Conservation (phyloP, 192 early-diverging fungal species). For the Oehlia diaphana region DNA sequence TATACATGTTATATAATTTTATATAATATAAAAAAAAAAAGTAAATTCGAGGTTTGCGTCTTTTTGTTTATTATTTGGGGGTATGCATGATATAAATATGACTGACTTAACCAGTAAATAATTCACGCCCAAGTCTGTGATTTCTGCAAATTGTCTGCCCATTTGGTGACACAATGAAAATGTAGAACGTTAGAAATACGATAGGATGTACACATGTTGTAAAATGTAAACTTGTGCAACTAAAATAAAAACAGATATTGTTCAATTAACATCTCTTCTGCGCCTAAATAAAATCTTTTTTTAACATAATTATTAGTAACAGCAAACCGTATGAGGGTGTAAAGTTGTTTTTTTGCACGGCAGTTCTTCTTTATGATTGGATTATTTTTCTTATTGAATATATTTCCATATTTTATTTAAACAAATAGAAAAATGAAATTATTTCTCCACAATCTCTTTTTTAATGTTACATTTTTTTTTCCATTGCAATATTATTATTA, state of each 20-base stretch:
- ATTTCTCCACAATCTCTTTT: too few species aligned
- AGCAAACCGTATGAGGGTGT: too few species aligned
- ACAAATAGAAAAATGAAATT: too few species aligned
- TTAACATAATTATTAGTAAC: too few species aligned
- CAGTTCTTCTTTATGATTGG: too few species aligned
- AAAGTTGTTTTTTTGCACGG: too few species aligned
- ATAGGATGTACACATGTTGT: not conserved
- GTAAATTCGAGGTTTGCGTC: not conserved
- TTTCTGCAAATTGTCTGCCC: constrained; percentile 6
- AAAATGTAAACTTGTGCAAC: not conserved
- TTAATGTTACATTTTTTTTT: too few species aligned
- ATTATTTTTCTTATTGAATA: too few species aligned
- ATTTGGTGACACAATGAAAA: not conserved
- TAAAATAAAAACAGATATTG: not conserved
- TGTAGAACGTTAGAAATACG: not conserved
- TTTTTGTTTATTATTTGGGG: constrained; percentile 8
- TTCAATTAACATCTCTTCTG: not conserved
- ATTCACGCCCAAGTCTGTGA: constrained; percentile 17
- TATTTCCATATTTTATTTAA: too few species aligned
- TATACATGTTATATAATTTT: too few species aligned
- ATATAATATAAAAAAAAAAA: not conserved
- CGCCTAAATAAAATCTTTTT: not conserved
- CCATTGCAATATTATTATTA: too few species aligned
- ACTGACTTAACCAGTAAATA: constrained; percentile 1
- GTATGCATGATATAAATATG: constrained; percentile 17